phyloP scores from a whole-genome alignment of 164 flowering plant species.

The Magnolia changhungtana region DNA sequence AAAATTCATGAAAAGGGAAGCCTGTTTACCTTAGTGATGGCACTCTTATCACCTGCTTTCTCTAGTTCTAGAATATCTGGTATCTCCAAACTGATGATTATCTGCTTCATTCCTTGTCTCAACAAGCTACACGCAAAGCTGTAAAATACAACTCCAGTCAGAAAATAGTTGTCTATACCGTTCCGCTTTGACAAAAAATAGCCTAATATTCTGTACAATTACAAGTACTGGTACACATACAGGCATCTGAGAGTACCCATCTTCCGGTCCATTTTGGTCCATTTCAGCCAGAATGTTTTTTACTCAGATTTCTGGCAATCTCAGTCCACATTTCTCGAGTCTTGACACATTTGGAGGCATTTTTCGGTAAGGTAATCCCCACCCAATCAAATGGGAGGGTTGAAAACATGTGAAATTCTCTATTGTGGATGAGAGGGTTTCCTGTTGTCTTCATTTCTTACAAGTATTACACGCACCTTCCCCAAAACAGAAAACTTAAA shows the following conservation, averaged over 20 bases:
- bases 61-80: slow-evolving; percentile 63
- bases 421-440: no score
- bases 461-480: no score
- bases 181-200: background rate
- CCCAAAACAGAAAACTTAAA: no score
- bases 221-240: background rate
- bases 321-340: no score
- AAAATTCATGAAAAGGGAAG: background rate
- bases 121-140: slow-evolving; percentile 93
- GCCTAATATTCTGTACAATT: background rate
- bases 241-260: background rate
- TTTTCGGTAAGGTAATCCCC: no score
- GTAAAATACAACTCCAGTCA: slow-evolving; percentile 30
- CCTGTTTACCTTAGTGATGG: slow-evolving; percentile 49
- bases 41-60: slow-evolving; percentile 59
- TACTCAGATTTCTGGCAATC: no score
- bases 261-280: background rate
- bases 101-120: slow-evolving; percentile 92
- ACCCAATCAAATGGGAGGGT: no score
- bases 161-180: slow-evolving; percentile 1
- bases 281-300: no score
- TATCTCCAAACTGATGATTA: slow-evolving; percentile 60
- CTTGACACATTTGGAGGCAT: no score
- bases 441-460: no score
- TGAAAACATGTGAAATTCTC: no score